A percentile compares a stretch with the other conserved stretches of the same genome.
Conservation (phyloP, 106 monocot species). For the Hemerocallis citrina region DNA sequence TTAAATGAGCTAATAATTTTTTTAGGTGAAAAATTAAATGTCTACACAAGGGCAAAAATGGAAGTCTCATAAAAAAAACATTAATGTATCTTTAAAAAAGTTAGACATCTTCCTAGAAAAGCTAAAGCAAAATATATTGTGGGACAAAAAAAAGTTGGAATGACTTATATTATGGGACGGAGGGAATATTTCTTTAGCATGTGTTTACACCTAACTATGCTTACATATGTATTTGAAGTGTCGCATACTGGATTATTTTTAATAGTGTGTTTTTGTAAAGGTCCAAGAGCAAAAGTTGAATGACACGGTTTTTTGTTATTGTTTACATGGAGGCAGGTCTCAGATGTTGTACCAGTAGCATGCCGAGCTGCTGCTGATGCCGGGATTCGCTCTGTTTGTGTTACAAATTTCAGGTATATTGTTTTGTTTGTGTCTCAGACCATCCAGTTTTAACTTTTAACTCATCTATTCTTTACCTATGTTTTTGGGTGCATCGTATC, state of each 20-base stretch:
- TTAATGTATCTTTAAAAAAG: too few species aligned
- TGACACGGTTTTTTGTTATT: neutral
- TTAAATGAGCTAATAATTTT: too few species aligned
- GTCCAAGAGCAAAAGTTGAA: neutral
- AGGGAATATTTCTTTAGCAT: neutral
- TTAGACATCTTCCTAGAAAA: too few species aligned
- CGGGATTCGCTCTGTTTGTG: conserved; percentile 88
- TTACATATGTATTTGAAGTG: neutral
- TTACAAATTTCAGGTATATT: conserved; percentile 87
- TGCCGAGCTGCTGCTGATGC: conserved; percentile 93
- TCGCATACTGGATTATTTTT: neutral
- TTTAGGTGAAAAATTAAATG: too few species aligned
- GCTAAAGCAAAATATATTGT: too few species aligned
- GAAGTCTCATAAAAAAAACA: too few species aligned
- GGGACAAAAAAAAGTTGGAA: too few species aligned
- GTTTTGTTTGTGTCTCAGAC: neutral
- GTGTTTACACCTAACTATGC: neutral
- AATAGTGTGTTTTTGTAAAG: neutral
- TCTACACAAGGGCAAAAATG: too few species aligned
- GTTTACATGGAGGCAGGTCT: conserved; percentile 43
- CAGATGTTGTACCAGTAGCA: conserved; percentile 95
- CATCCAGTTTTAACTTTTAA: neutral
- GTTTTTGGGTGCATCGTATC: neutral
- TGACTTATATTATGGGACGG: too few species aligned
- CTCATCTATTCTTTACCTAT: neutral